Conservation (phyloP, 2,329 filamentous ascomycete species). For the Pseudogymnoascus sp. region DNA sequence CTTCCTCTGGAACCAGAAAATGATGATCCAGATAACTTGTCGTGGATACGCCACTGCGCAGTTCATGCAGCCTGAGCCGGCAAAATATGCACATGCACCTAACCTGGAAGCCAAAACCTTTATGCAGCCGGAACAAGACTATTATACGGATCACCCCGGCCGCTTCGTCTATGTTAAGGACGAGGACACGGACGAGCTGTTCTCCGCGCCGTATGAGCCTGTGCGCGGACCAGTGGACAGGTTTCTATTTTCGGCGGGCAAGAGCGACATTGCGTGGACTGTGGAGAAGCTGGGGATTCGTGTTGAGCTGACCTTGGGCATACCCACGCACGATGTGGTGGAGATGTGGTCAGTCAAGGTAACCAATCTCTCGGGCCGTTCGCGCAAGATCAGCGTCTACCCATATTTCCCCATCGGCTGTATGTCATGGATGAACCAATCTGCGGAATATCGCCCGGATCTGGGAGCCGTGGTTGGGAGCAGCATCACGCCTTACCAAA, state of each 20-base stretch:
- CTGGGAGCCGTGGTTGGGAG: constrained; percentile 44
- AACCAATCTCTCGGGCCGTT: constrained; percentile 40
- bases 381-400: constrained; percentile 44
- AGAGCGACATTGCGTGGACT: constrained; percentile 48
- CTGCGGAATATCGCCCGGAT: constrained; percentile 43
- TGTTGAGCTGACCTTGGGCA: constrained; percentile 43
- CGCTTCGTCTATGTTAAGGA: constrained; percentile 55
- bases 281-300: constrained; percentile 44
- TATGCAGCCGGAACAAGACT: constrained; percentile 54
- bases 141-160: constrained; percentile 51
- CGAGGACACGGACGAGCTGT: constrained; percentile 42
- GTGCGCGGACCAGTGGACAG: constrained; percentile 41
- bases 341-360: constrained; percentile 50
- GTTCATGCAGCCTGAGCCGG: constrained; percentile 54
- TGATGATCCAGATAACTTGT: constrained; percentile 55
- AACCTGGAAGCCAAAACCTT: constrained; percentile 53
- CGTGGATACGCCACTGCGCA: constrained; percentile 52
- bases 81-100: constrained; percentile 52
- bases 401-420: constrained; percentile 53
- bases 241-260: constrained; percentile 48
- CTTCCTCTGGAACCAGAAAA: constrained; percentile 53
- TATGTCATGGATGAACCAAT: constrained; percentile 58
- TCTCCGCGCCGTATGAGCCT: constrained; percentile 50
- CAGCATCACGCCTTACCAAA: constrained; percentile 50
- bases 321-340: constrained; percentile 47